These are phyloP conservation scores for Plasmopara halstedii DNA, from an alignment of 352 stramenopile species.

Conservation along the genomic window DNA sequence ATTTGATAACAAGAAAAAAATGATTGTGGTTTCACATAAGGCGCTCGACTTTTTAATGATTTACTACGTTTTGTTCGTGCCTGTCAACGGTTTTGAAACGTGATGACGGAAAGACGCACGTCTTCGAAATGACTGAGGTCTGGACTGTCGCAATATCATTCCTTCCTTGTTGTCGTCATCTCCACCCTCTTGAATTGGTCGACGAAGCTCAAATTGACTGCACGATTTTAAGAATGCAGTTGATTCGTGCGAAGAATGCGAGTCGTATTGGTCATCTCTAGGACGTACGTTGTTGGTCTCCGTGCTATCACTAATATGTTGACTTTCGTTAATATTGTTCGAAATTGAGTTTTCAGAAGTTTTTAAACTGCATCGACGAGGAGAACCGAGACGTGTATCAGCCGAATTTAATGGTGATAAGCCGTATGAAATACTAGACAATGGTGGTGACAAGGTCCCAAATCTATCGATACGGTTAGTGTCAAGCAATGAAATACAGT, in stretches of 20 bases:
- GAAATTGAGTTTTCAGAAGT: slow-evolving; percentile 8
- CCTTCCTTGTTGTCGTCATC: slow-evolving; percentile 1
- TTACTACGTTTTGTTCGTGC: background rate
- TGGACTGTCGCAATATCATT: slow-evolving; percentile 2
- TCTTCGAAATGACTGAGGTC: slow-evolving; percentile 14
- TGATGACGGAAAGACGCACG: slow-evolving; percentile 13
- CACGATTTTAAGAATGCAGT: slow-evolving; percentile 11
- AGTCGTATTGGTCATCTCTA: slow-evolving; percentile 14
- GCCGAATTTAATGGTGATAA: slow-evolving; percentile 10
- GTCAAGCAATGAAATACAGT: slow-evolving; percentile 14
- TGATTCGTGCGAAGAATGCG: slow-evolving; percentile 20
- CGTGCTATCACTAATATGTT: background rate
- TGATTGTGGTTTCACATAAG: too few species aligned
- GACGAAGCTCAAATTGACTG: slow-evolving; percentile 10
- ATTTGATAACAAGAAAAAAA: too few species aligned
- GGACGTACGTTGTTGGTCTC: slow-evolving; percentile 11
- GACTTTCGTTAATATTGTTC: slow-evolving; percentile 12
- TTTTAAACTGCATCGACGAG: slow-evolving; percentile 5
- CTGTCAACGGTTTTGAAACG: slow-evolving; percentile 7
- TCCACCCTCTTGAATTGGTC: slow-evolving; percentile 6
- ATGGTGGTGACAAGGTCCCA: slow-evolving; percentile 12
- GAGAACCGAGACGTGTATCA: slow-evolving; percentile 12
- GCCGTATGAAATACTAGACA: slow-evolving; percentile 4
- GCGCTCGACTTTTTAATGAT: too few species aligned
- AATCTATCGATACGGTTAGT: slow-evolving; percentile 6